phyloP scores from a whole-genome alignment of 164 flowering plant species.

The Pachysandra terminalis region DNA sequence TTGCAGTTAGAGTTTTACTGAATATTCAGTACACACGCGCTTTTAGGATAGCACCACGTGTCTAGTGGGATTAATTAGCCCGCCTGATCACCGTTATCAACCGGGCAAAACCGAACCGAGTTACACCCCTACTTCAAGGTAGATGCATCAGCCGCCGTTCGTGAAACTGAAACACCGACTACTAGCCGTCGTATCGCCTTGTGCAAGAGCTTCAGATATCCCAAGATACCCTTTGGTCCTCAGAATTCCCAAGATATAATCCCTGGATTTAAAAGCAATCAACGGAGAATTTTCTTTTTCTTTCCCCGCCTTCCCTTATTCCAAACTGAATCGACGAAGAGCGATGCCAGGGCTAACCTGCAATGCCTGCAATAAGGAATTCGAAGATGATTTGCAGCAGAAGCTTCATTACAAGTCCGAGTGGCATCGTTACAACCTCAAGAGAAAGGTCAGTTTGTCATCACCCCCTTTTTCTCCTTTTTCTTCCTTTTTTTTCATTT shows the following conservation, averaged over 20 bases:
- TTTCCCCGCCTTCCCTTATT: too few relatives aligned
- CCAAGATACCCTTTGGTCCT: neutral
- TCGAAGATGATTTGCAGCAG: slow-evolving; percentile 59
- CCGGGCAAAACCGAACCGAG: too few relatives aligned
- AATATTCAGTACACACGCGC: too few relatives aligned
- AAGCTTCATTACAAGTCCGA: slow-evolving; percentile 95
- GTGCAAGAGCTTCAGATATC: neutral
- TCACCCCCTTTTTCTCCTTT: neutral
- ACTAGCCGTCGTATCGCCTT: neutral
- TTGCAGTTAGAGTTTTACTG: too few relatives aligned
- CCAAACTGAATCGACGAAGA: neutral
- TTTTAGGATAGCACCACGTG: too few relatives aligned
- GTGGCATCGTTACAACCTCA: slow-evolving; percentile 99
- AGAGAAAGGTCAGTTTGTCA: slow-evolving; percentile 60
- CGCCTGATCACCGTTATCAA: too few relatives aligned
- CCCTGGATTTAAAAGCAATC: neutral
- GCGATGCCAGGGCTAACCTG: slow-evolving; percentile 70
- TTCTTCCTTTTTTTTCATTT: too few relatives aligned
- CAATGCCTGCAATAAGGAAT: slow-evolving; percentile 82
- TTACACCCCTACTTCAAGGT: too few relatives aligned
- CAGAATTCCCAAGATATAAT: too few relatives aligned
- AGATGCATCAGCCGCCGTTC: too few relatives aligned
- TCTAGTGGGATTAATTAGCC: too few relatives aligned
- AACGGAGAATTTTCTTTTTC: neutral
- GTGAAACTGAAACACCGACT: neutral